These are phyloP conservation scores for Pseudozyma sp. DNA, from an alignment of 1,284 basidiomycete genomes.

Conservation along the genomic window DNA sequence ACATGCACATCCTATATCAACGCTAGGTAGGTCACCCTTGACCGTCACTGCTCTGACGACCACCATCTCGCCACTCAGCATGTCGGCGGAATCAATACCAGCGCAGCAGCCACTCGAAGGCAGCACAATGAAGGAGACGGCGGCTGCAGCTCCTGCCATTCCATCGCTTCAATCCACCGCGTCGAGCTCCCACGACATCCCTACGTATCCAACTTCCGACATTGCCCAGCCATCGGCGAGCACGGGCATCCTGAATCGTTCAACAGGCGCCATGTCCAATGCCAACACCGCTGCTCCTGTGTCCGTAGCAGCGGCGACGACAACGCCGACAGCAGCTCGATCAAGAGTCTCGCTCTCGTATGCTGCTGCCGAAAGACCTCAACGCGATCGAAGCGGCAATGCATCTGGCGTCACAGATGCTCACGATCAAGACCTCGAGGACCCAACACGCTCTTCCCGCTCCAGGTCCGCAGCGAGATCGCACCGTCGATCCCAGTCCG, in stretches of 20 bases:
- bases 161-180: not conserved
- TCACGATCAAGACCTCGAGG: not conserved
- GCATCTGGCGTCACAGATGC: slow-evolving; percentile 5
- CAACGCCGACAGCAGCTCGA: not conserved
- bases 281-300: not conserved
- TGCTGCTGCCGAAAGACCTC: slow-evolving; percentile 11
- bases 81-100: not conserved
- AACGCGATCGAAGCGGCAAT: slow-evolving; percentile 17
- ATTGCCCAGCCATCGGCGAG: slow-evolving; percentile 13
- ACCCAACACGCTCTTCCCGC: slow-evolving; percentile 1
- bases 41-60: not conserved
- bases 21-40: too few relatives aligned
- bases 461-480: slow-evolving; percentile 7
- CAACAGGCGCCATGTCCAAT: not conserved
- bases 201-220: slow-evolving; percentile 12
- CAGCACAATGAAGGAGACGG: not conserved
- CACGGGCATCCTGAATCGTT: slow-evolving; percentile 7
- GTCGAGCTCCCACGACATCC: slow-evolving; percentile 11
- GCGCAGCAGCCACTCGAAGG: not conserved
- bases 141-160: slow-evolving; percentile 8
- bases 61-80: not conserved
- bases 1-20: too few relatives aligned
- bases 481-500: slow-evolving; percentile 28
- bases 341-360: slow-evolving; percentile 27
- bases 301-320: not conserved